These are phyloP conservation scores for Hemisphaericaspora nanyangensis DNA, from an alignment of 805 yeast genomes.

Conservation along the genomic window DNA sequence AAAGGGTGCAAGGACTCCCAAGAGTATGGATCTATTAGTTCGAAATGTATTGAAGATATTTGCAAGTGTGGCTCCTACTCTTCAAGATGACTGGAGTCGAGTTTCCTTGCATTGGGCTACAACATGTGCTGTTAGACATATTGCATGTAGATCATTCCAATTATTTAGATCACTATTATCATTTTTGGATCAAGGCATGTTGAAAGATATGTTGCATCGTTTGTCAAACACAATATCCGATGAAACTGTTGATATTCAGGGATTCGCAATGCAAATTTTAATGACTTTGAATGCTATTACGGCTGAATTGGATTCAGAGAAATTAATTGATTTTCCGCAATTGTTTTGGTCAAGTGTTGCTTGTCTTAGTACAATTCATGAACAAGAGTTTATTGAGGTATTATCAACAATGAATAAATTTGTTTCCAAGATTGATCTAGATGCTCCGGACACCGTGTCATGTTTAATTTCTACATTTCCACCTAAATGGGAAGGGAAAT, in stretches of 20 bases:
- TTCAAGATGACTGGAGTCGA: constrained; percentile 83
- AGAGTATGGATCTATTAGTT: constrained; percentile 73
- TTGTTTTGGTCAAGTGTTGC: constrained; percentile 95
- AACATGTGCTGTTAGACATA: constrained; percentile 92
- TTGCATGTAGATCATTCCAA: constrained; percentile 96
- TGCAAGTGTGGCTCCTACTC: constrained; percentile 38
- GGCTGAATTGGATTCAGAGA: constrained; percentile 75
- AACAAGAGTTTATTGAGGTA: constrained; percentile 87
- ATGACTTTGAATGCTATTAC: constrained; percentile 94
- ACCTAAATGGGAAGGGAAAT: constrained; percentile 91
- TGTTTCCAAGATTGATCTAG: constrained; percentile 80
- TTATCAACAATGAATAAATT: constrained; percentile 78
- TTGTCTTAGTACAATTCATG: constrained; percentile 83
- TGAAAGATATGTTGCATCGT: constrained; percentile 90
- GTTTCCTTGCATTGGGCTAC: constrained; percentile 92
- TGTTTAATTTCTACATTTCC: constrained; percentile 87
- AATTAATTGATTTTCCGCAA: constrained; percentile 84
- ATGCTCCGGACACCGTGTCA: constrained; percentile 79
- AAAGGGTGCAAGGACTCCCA: constrained; percentile 78
- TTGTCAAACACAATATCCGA: constrained; percentile 91
- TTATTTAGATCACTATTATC: constrained; percentile 81
- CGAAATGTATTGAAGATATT: constrained; percentile 61
- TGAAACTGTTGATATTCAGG: constrained; percentile 84
- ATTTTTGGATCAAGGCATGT: constrained; percentile 79
- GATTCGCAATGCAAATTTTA: constrained; percentile 93